These are phyloP conservation scores for Pichia insulana DNA, from an alignment of 805 yeast species.

Conservation along the genomic window DNA sequence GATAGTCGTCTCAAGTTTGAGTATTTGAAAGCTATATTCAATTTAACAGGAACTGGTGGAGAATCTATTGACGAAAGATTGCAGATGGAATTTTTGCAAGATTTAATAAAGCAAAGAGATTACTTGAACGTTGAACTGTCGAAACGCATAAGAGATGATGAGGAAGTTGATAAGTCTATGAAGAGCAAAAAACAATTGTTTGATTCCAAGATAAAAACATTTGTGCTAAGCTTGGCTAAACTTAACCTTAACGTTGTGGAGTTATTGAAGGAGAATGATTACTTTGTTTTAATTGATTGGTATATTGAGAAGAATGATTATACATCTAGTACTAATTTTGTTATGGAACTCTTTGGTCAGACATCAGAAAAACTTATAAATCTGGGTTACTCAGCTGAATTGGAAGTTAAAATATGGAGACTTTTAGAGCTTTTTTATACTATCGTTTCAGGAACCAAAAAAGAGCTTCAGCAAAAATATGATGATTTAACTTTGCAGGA, in stretches of 20 bases:
- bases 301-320: conserved; percentile 19
- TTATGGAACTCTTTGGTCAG: too few relatives aligned
- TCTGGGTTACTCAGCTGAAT: conserved; percentile 4
- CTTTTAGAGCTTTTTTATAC: conserved; percentile 28
- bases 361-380: too few relatives aligned
- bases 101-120: not conserved
- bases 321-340: too few relatives aligned
- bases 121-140: too few relatives aligned
- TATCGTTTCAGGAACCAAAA: conserved; percentile 22
- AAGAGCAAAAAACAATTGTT: not conserved
- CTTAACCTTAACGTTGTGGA: conserved; percentile 14
- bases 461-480: conserved; percentile 7
- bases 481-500: conserved; percentile 25
- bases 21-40: conserved; percentile 30
- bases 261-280: conserved; percentile 20
- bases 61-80: conserved; percentile 15
- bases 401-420: conserved; percentile 29
- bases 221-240: conserved; percentile 14
- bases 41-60: conserved; percentile 12
- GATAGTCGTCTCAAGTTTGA: conserved; percentile 22
- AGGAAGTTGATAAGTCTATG: not conserved
- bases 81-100: conserved; percentile 8
- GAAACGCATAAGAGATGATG: not conserved
- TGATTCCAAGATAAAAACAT: conserved; percentile 7
- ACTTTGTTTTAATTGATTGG: conserved; percentile 29